Evolutionary conservation across 345 rosid species (phyloP).

Genomic region (Mallotus nudiflorus): DNA sequence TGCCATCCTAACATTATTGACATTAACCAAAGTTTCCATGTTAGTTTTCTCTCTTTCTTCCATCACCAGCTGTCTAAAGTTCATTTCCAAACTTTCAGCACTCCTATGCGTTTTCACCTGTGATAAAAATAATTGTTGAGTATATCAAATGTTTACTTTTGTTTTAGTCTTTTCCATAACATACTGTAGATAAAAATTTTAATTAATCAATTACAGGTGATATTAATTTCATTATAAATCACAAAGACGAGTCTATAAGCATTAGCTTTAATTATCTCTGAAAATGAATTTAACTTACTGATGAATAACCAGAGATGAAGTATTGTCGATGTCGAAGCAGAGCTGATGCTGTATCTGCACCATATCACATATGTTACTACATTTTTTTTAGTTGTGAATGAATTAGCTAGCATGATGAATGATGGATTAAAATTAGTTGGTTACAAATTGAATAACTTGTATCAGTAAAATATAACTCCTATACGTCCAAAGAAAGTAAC

Average conservation of each 20-base stretch:
- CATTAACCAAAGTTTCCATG: conserved; percentile 24
- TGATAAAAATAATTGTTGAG: neutral
- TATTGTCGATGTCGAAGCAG: conserved; percentile 18
- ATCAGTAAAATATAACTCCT: no score
- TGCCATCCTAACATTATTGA: conserved; percentile 23
- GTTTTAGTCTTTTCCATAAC: neutral
- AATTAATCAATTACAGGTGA: neutral
- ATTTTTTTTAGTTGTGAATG: neutral
- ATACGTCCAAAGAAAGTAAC: neutral
- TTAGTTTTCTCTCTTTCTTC: conserved; percentile 30
- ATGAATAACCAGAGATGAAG: conserved; percentile 20
- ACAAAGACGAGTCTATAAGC: no score
- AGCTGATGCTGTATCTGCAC: conserved; percentile 21
- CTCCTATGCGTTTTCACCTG: conserved; percentile 11
- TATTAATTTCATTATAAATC: no score
- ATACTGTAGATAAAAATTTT: neutral
- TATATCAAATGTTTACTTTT: neutral
- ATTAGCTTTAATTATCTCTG: neutral
- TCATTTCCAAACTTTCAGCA: conserved; percentile 15
- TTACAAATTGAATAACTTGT: no score
- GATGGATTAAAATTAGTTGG: neutral
- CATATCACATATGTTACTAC: neutral
- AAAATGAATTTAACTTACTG: conserved; percentile 18
- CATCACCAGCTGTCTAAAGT: conserved; percentile 18
- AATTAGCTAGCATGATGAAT: neutral